Conservation (phyloP, 169 alveolate genomes). For the Cryptosporidium canis region DNA sequence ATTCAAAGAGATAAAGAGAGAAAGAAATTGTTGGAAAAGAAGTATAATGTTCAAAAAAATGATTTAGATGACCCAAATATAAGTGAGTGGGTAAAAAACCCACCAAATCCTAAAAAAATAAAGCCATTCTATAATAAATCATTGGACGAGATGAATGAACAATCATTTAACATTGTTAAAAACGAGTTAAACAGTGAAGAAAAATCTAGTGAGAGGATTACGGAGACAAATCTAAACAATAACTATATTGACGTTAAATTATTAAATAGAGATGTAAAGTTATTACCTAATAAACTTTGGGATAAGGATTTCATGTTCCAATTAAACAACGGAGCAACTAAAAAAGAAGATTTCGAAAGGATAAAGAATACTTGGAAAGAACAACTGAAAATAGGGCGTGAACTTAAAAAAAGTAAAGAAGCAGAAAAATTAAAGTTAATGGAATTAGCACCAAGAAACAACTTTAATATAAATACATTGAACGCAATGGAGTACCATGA, state of each 20-base stretch:
- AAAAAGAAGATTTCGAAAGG: slow-evolving; percentile 39
- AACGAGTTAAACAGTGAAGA: neutral
- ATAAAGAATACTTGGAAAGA: slow-evolving; percentile 37
- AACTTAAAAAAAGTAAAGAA: neutral
- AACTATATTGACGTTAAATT: slow-evolving; percentile 8
- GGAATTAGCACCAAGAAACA: slow-evolving; percentile 2
- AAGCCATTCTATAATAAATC: slow-evolving; percentile 29
- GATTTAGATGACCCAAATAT: neutral
- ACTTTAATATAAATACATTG: neutral
- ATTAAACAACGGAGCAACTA: slow-evolving; percentile 12
- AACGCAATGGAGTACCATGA: slow-evolving; percentile 9
- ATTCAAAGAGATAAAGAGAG: slow-evolving; percentile 20
- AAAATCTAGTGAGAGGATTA: neutral
- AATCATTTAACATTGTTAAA: neutral
- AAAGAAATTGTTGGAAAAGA: neutral
- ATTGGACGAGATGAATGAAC: neutral
- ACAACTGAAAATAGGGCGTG: neutral
- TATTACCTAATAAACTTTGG: slow-evolving; percentile 29
- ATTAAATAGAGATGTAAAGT: slow-evolving; percentile 1
- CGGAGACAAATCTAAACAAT: neutral
- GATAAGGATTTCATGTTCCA: slow-evolving; percentile 46
- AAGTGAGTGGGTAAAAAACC: slow-evolving; percentile 51
- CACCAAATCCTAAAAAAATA: slow-evolving; percentile 38
- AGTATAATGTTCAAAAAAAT: neutral
- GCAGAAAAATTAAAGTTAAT: slow-evolving; percentile 7